Conservation (phyloP, 805 yeast genomes). For the Cyberlindnera nakhonratchasimensis region DNA sequence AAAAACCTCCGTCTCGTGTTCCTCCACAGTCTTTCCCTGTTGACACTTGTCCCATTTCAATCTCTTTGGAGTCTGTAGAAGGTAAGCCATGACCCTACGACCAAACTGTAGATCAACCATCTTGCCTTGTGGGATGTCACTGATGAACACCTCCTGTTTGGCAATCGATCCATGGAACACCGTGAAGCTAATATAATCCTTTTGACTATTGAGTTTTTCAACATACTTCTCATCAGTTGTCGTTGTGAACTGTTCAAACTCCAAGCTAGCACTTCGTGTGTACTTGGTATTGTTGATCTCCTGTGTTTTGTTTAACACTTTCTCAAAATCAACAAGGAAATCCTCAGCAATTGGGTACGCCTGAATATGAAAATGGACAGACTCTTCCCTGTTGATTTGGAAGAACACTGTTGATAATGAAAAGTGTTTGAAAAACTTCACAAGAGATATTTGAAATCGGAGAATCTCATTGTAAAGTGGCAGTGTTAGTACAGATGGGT, state of each 20-base stretch:
- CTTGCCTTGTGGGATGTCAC: slow-evolving; percentile 30
- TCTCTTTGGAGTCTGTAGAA: slow-evolving; percentile 58
- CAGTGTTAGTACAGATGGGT: slow-evolving; percentile 26
- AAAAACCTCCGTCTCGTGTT: slow-evolving; percentile 57
- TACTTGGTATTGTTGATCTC: slow-evolving; percentile 47
- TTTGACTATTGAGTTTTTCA: slow-evolving; percentile 27
- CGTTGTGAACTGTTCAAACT: slow-evolving; percentile 36
- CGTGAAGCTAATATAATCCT: slow-evolving; percentile 31
- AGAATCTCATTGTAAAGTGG: slow-evolving; percentile 43
- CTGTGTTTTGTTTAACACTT: slow-evolving; percentile 42
- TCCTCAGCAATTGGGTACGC: slow-evolving; percentile 62
- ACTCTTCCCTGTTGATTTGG: slow-evolving; percentile 60
- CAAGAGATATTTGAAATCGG: slow-evolving; percentile 45
- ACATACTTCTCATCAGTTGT: slow-evolving; percentile 27
- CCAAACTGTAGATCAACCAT: slow-evolving; percentile 79
- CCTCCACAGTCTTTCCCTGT: slow-evolving; percentile 62
- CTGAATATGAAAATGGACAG: slow-evolving; percentile 77
- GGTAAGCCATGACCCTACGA: slow-evolving; percentile 67
- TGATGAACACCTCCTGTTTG: slow-evolving; percentile 31
- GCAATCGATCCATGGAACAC: slow-evolving; percentile 32
- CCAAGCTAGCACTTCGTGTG: slow-evolving; percentile 39
- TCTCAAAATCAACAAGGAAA: slow-evolving; percentile 41
- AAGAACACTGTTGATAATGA: slow-evolving; percentile 56
- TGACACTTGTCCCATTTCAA: slow-evolving; percentile 75
- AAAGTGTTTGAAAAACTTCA: slow-evolving; percentile 41